Evolutionary conservation across 495 filamentous ascomycete species (phyloP).

Genomic region (Hypoxylon cercidicola): DNA sequence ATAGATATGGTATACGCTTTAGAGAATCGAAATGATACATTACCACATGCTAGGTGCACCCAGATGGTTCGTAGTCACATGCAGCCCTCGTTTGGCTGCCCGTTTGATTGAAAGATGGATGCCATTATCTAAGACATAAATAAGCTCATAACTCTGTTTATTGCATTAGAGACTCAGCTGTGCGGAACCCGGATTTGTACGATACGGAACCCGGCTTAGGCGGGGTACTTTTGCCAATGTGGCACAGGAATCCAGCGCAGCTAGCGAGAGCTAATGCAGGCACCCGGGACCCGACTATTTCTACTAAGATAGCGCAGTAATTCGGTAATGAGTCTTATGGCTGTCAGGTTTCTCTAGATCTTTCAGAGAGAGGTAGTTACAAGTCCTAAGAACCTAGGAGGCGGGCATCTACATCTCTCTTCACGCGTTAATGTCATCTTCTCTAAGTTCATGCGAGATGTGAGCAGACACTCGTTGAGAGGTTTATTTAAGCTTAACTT

Average conservation of each 20-base stretch:
- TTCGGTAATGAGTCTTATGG: not conserved
- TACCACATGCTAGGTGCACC: no score
- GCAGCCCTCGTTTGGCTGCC: no score
- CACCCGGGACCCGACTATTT: slow-evolving; percentile 5
- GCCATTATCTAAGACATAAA: not conserved
- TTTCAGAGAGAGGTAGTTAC: not conserved
- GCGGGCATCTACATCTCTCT: no score
- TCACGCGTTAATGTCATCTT: not conserved
- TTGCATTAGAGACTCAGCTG: slow-evolving; percentile 1
- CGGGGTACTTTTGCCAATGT: not conserved
- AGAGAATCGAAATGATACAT: not conserved
- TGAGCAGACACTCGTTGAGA: not conserved
- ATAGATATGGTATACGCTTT: not conserved
- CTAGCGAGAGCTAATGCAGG: slow-evolving; percentile 19
- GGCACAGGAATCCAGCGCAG: slow-evolving; percentile 6
- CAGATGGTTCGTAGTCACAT: no score
- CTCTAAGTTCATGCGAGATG: not conserved
- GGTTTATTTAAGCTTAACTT: not conserved
- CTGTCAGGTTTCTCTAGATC: not conserved
- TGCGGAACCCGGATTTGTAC: slow-evolving; percentile 13
- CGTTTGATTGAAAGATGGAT: no score
- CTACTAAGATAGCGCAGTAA: not conserved
- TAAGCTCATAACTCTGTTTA: not conserved
- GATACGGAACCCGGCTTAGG: slow-evolving; percentile 10
- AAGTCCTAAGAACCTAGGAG: no score